phyloP scores from a whole-genome alignment of 2,329 filamentous ascomycete genomes.

The Talaromyces sp. region DNA sequence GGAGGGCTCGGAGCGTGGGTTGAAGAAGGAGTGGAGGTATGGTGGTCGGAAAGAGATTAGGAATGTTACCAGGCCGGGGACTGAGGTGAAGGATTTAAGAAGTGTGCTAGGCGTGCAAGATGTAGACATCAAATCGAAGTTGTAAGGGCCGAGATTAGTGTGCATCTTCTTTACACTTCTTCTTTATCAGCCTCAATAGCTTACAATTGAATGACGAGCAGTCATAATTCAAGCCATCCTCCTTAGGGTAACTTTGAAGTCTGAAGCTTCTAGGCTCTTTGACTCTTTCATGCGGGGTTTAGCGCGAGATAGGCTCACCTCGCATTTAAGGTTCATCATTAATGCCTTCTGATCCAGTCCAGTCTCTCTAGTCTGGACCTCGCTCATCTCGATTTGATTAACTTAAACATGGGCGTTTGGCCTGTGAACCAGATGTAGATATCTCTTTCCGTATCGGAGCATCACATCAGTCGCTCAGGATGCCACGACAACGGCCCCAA shows the following conservation, averaged over 20 bases:
- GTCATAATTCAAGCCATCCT: no score
- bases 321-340: not conserved
- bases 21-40: constrained; percentile 14
- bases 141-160: not conserved
- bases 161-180: not conserved
- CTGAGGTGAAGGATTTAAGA: constrained; percentile 10
- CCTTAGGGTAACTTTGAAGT: no score
- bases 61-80: constrained; percentile 11
- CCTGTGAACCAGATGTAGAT: not conserved
- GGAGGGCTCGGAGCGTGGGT: constrained; percentile 9
- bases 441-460: not conserved
- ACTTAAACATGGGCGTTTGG: not conserved
- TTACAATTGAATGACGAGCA: not conserved
- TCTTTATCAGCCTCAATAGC: not conserved
- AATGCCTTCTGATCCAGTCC: not conserved
- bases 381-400: not conserved
- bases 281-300: not conserved
- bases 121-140: not conserved
- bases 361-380: not conserved
- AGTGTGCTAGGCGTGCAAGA: not conserved
- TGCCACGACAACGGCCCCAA: constrained; percentile 6
- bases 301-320: not conserved
- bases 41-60: constrained; percentile 8
- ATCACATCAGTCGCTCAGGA: not conserved
- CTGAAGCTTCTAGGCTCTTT: not conserved